Conservation (phyloP, 1,284 basidiomycete species). For the Papiliotrema fonsecae region DNA sequence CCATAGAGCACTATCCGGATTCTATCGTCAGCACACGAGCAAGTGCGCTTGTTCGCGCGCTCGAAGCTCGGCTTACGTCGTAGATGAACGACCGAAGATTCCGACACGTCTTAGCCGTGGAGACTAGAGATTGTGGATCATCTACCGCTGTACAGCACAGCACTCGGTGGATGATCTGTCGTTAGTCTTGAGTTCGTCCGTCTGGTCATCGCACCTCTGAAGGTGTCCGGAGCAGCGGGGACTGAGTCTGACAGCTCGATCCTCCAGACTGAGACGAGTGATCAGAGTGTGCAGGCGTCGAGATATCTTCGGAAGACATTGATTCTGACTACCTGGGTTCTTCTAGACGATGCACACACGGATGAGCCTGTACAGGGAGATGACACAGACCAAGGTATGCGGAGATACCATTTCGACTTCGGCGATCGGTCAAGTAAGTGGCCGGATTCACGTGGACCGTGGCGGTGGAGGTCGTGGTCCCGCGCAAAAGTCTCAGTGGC, state of each 20-base stretch:
- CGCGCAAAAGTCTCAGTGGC: no score
- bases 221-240: slow-evolving; percentile 8
- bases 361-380: no score
- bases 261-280: no score
- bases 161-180: slow-evolving; percentile 34
- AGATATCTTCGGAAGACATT: no score
- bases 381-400: no score
- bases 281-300: no score
- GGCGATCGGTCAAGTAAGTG: no score
- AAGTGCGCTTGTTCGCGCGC: not conserved
- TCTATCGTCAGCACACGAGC: slow-evolving; percentile 16
- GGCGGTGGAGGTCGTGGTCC: no score
- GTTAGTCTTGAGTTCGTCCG: not conserved
- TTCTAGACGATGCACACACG: no score
- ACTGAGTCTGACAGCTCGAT: not conserved
- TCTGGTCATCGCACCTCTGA: slow-evolving; percentile 7
- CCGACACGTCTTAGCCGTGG: slow-evolving; percentile 26
- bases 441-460: no score
- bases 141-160: slow-evolving; percentile 20
- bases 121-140: slow-evolving; percentile 12
- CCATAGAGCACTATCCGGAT: slow-evolving; percentile 39
- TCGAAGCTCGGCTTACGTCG: slow-evolving; percentile 23
- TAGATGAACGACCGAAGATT: slow-evolving; percentile 33
- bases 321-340: no score
- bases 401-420: no score